Base-by-base conservation (phyloP, 495 filamentous ascomycete species). In the Hypoxylon perforatum region DNA sequence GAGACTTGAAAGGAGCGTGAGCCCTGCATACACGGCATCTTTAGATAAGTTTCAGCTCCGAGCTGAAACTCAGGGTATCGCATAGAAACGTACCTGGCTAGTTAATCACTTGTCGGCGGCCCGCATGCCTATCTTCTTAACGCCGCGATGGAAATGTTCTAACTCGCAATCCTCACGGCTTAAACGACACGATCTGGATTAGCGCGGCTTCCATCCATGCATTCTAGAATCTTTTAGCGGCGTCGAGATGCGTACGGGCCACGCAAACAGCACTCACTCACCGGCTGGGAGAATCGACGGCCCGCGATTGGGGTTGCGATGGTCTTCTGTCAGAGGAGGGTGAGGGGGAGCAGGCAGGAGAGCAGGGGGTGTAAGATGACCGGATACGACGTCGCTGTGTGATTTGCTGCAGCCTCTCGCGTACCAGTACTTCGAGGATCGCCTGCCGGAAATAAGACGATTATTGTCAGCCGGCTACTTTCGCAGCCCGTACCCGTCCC, bases 391-490 rank as follows among this genome's bases (percentile, higher is more conserved):
- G 7, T 41, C 14, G 14, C 38, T 4, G 7, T 15, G 12, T 41
- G 38, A 41, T 41, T 41, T 15, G 38, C 38, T 41, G 38, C 38
- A 41, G 12, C 12, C 6, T 12, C 38, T 41, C 38, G 38, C 38
- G 38, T 41, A 41, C 38, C 35, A 15, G 38, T 41, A 41, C 38
- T 41, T 41, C 14, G 12, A 15, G 14, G 38, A 3, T 41, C 6
- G 38, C 38, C 38, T 41, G 38, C 38, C 38, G 38, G 38, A 17
- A 41, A 41, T 41, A 41, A 41, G 38, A 41, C 38, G 38, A 41
- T 41, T 41, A 41, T 41, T 41, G 38, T n/a, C 35, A 38, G 35
- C 35, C 10, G 35, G 35, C 35, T 38, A 28, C 35, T n/a, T 38
- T 38, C 12, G 4, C 38, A 3, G 17, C 12, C 6, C 12, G 38